Base-by-base conservation (phyloP, 345 rosid genomes). In the Moringa oleifera region DNA sequence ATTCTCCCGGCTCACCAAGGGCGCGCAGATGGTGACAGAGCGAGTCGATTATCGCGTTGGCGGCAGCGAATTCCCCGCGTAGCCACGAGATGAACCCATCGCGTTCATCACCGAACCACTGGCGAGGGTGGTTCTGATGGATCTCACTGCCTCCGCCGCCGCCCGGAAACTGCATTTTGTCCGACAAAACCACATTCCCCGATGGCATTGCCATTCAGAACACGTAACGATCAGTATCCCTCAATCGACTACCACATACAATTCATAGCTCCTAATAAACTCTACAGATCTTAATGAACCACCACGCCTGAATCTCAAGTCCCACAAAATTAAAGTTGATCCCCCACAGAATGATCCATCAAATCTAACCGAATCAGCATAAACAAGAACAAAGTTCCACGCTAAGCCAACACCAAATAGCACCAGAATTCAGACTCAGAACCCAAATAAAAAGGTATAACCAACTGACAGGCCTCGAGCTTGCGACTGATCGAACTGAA, bases 41-140 rank as follows among this genome's bases (percentile, higher is more conserved):
- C 9, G 81, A 73, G 68, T 91, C 93, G 45, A 94, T 89, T 4
- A 91, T 91, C 7, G 96, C 91, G 59, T 94, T 94, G 58, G 99
- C 91, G 0, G 99, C 96, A 0, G 97, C 97, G 9, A 94, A 91
- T 71, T 94, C 97, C 53, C 90, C 81, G 13, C 93, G 82, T 58
- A 94, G 61, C 99, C 99, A 94, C 17, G 83, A 77, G 61, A 91
- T 87, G 45, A 91, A 89, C 58, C 77, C 83, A 28, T 94, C 99
- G 15, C 96, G 74, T 77, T 83, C 96, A 53, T 86, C 97, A 0
- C 76, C 80, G 62, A 82, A 78, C 90, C 92, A 88, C 62, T 46
- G 82, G 17, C 73, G 74, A 54, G 57, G 71, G 25, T 70, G 79
- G 67, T 59, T 73, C 68, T 71, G 86, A 55, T 70, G 77, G 70